Evolutionary conservation across 805 yeast species (phyloP).

Genomic region (Candida khao-thaluensis): DNA sequence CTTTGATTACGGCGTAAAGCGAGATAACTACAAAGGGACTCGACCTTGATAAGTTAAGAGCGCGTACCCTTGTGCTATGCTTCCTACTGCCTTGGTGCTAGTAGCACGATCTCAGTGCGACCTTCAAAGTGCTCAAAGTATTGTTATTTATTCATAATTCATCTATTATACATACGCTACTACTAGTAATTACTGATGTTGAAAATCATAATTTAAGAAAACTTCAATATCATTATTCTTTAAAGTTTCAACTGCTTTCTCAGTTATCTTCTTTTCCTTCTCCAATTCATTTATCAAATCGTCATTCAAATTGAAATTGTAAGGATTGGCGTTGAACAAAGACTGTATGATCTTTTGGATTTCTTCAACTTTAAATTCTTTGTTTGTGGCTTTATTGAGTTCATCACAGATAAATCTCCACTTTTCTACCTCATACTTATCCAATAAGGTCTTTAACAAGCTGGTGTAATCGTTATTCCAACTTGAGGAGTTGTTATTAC

Average conservation of each 20-base stretch:
- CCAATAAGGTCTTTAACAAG: constrained; percentile 52
- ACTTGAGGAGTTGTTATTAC: constrained; percentile 61
- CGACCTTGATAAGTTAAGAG: too few relatives aligned
- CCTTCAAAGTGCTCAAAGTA: too few relatives aligned
- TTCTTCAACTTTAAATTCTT: constrained; percentile 49
- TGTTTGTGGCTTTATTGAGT: constrained; percentile 53
- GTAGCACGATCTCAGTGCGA: too few relatives aligned
- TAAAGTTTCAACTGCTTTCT: constrained; percentile 24
- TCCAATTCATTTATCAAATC: constrained; percentile 40
- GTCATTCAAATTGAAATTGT: constrained; percentile 54
- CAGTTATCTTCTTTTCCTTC: constrained; percentile 37
- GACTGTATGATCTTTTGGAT: constrained; percentile 54
- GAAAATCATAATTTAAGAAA: constrained; percentile 13
- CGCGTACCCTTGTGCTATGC: too few relatives aligned
- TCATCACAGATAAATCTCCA: constrained; percentile 67
- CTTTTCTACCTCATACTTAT: constrained; percentile 69
- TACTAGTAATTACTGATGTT: constrained; percentile 2
- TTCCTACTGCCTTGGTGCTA: too few relatives aligned
- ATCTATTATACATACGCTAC: constrained; percentile 1
- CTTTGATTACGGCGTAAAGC: too few relatives aligned
- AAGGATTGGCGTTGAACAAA: constrained; percentile 56
- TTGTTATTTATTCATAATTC: too few relatives aligned
- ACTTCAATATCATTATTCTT: constrained; percentile 16
- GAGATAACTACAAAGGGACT: too few relatives aligned
- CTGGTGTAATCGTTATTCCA: constrained; percentile 60